Evolutionary conservation across 345 rosid genomes (phyloP).

Genomic region (Lumnitzera littorea): DNA sequence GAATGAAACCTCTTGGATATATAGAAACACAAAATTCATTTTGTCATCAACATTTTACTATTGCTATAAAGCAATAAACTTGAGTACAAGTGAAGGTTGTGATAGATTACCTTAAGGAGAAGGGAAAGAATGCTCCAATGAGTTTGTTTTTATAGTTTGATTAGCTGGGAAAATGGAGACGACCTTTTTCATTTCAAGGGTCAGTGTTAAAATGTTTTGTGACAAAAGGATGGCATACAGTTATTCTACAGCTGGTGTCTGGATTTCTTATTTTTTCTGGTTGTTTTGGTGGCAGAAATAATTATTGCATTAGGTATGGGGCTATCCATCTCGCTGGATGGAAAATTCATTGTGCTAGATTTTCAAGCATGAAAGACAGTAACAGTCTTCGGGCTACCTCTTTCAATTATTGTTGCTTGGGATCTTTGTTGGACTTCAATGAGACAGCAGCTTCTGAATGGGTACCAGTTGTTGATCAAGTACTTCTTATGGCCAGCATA

Average conservation of each 20-base stretch:
- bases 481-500: conserved; percentile 60
- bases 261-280: neutral
- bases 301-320: conserved; percentile 21
- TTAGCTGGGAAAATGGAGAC: too few species aligned
- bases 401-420: conserved; percentile 32
- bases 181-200: too few species aligned
- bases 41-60: too few species aligned
- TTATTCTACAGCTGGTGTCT: neutral
- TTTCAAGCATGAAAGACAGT: conserved; percentile 22
- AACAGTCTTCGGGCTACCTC: conserved; percentile 17
- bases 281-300: conserved; percentile 25
- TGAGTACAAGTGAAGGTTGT: too few species aligned
- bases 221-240: too few species aligned
- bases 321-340: conserved; percentile 15
- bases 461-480: conserved; percentile 60
- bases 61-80: too few species aligned
- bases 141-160: too few species aligned
- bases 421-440: conserved; percentile 47
- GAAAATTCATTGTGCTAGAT: conserved; percentile 15
- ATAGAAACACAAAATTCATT: too few species aligned
- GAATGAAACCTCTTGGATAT: too few species aligned
- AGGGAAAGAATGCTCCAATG: too few species aligned
- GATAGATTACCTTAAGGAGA: too few species aligned
- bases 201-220: too few species aligned
- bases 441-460: conserved; percentile 41